phyloP scores from a whole-genome alignment of 306 rosid species.

The Ceratonia siliqua region DNA sequence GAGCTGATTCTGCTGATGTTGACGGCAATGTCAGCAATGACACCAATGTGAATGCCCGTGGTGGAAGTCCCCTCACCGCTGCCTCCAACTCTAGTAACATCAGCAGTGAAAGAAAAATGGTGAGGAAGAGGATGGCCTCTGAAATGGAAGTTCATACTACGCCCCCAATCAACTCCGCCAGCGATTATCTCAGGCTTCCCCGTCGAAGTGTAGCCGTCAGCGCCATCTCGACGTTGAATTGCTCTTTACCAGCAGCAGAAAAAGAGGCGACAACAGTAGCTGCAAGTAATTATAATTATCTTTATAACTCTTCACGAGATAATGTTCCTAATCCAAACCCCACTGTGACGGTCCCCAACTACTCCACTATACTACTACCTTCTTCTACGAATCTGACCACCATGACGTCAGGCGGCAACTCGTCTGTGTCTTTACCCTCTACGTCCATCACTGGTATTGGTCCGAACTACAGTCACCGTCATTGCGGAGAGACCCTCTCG shows the following conservation, averaged over 20 bases:
- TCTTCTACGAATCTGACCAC: slow-evolving; percentile 41
- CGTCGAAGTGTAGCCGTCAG: slow-evolving; percentile 43
- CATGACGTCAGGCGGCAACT: slow-evolving; percentile 55
- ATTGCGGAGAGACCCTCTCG: slow-evolving; percentile 30
- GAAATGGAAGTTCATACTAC: slow-evolving; percentile 69
- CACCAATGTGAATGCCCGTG: slow-evolving; percentile 15
- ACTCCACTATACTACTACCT: slow-evolving; percentile 73
- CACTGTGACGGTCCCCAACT: slow-evolving; percentile 58
- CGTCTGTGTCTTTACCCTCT: slow-evolving; percentile 38
- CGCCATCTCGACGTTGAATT: slow-evolving; percentile 12
- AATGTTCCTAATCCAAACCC: slow-evolving; percentile 42
- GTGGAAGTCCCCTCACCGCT: slow-evolving; percentile 36
- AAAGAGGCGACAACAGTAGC: slow-evolving; percentile 38
- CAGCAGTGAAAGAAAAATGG: slow-evolving; percentile 48
- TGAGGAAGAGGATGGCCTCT: slow-evolving; percentile 87
- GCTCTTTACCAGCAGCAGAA: slow-evolving; percentile 12
- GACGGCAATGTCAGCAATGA: slow-evolving; percentile 32
- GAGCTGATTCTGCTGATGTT: slow-evolving; percentile 40
- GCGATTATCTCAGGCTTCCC: slow-evolving; percentile 45
- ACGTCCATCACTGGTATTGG: background rate
- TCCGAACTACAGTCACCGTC: slow-evolving; percentile 34
- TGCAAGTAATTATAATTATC: slow-evolving; percentile 10
- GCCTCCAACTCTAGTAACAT: slow-evolving; percentile 40
- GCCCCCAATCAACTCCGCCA: slow-evolving; percentile 6
- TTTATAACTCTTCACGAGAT: slow-evolving; percentile 37